Base-by-base conservation (phyloP, 306 rosid species). In the Lathyrus aphaca region DNA sequence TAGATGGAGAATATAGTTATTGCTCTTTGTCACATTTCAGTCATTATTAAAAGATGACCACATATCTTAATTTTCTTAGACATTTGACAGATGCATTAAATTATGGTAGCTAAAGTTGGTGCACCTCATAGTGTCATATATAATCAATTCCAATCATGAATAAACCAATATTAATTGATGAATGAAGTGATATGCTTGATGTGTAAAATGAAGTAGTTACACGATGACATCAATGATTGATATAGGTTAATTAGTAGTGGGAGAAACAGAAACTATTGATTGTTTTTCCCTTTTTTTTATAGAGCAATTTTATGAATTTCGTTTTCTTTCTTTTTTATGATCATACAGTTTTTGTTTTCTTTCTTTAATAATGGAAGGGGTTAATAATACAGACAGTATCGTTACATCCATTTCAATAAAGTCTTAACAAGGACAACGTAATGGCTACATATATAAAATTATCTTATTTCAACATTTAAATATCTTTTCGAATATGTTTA, bases 161-260 rank as follows among this genome's bases (percentile, higher is more conserved):
- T 48, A 23, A 66, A 65, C 45, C 65, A 50, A 48, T 39, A 49
- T 55, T 69, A 45, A 46, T 71, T 63, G 54, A 46, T 71, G 29
- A 35, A 16, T 27, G 15, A 13, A 43, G 49, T 53, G 25, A 51
- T 64, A 37, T 57, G 63, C 42, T 66, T 57, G 72, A 63, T 54
- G 59, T 38, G 16, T 62, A 10, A 51, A 71, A 70, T 63, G 68
- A 56, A 71, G 61, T 27, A 13, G 74, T 78, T 72, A 57, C 56
- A 56, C 58, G 49, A 46, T 68, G 77, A 78, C 77, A 72, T 65
- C 82, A 37, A 14, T 64, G 35, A 77, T 77, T 23, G 73, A 70
- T 63, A 35, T 37, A 50, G 77, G 74, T 35, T 35, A 66, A 14
- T 32, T 35, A 66, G 18, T 32, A 45, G 32, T 25, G 37, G 27